These are phyloP conservation scores for Microdochium paspali DNA, from an alignment of 2,329 filamentous ascomycete species.

Conservation along the genomic window DNA sequence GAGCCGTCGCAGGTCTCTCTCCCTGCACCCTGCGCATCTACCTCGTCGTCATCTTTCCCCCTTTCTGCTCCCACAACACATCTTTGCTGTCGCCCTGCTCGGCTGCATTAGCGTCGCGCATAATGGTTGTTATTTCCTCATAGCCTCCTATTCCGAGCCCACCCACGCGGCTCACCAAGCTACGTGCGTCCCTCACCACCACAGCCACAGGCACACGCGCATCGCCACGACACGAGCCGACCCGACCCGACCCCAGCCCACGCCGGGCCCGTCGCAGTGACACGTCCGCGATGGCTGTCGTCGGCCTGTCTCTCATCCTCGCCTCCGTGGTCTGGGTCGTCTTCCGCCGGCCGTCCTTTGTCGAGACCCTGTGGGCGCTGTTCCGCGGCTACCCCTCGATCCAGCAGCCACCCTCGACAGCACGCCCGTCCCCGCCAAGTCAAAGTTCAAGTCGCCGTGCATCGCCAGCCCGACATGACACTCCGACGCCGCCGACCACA, in stretches of 20 bases:
- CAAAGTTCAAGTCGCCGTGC: slow-evolving; percentile 15
- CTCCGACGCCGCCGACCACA: slow-evolving; percentile 7
- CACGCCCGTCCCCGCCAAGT: slow-evolving; percentile 24
- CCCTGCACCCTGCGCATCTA: not conserved
- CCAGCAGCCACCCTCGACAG: slow-evolving; percentile 16
- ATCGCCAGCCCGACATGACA: slow-evolving; percentile 1
- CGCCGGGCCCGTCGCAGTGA: not conserved
- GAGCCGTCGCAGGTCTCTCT: not conserved
- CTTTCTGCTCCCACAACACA: not conserved
- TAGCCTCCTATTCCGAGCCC: too few relatives aligned
- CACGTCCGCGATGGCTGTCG: slow-evolving; percentile 35
- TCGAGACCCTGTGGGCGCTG: slow-evolving; percentile 28
- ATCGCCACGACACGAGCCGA: too few relatives aligned
- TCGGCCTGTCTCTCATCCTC: slow-evolving; percentile 53
- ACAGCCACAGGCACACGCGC: too few relatives aligned
- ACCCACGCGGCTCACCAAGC: too few relatives aligned
- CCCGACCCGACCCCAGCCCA: not conserved
- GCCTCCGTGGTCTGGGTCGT: slow-evolving; percentile 49
- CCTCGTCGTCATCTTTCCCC: not conserved
- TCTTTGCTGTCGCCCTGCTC: not conserved
- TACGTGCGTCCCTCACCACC: not conserved
- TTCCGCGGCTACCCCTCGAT: slow-evolving; percentile 18
- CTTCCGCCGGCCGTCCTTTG: slow-evolving; percentile 41
- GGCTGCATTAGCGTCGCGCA: too few relatives aligned
- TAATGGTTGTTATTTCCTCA: too few relatives aligned